These are phyloP conservation scores for Ganoderma sinense DNA, from an alignment of 1,284 basidiomycete genomes.

Conservation along the genomic window DNA sequence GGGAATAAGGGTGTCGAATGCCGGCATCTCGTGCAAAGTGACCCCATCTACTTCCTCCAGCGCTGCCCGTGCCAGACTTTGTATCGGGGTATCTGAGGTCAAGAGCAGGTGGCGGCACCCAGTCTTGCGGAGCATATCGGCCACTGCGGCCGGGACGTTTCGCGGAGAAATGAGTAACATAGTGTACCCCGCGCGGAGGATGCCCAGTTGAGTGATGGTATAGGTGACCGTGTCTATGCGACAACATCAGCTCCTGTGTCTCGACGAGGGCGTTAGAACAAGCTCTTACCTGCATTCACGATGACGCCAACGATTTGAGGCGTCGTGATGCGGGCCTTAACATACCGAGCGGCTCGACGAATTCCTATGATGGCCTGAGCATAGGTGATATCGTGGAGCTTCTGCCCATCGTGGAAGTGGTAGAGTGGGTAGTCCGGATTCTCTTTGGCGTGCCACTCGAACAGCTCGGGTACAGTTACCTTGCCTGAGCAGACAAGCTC, in stretches of 20 bases:
- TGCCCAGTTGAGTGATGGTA: slow-evolving; percentile 36
- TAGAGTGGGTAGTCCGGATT: slow-evolving; percentile 45
- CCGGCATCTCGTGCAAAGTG: slow-evolving; percentile 23
- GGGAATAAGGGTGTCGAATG: slow-evolving; percentile 28
- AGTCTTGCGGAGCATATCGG: slow-evolving; percentile 30
- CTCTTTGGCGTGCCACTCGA: slow-evolving; percentile 43
- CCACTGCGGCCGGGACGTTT: slow-evolving; percentile 30
- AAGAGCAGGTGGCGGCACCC: slow-evolving; percentile 14
- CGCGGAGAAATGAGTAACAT: slow-evolving; percentile 34
- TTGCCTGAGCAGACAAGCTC: slow-evolving; percentile 22
- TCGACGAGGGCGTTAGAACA: not conserved
- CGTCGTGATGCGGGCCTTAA: slow-evolving; percentile 14
- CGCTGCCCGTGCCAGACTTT: slow-evolving; percentile 4
- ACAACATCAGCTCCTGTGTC: not conserved
- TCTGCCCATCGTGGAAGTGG: slow-evolving; percentile 30
- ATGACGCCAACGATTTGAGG: slow-evolving; percentile 24
- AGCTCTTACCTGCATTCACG: slow-evolving; percentile 25
- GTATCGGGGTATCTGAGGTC: slow-evolving; percentile 21
- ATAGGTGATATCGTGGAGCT: slow-evolving; percentile 19
- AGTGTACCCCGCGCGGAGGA: slow-evolving; percentile 40
- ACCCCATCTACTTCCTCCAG: slow-evolving; percentile 10
- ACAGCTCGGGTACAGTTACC: slow-evolving; percentile 43
- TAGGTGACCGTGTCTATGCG: slow-evolving; percentile 43
- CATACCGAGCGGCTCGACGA: slow-evolving; percentile 23
- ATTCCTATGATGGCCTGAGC: slow-evolving; percentile 17